Base-by-base conservation (phyloP, 352 stramenopile species). In the Phytophthora sp. region DNA sequence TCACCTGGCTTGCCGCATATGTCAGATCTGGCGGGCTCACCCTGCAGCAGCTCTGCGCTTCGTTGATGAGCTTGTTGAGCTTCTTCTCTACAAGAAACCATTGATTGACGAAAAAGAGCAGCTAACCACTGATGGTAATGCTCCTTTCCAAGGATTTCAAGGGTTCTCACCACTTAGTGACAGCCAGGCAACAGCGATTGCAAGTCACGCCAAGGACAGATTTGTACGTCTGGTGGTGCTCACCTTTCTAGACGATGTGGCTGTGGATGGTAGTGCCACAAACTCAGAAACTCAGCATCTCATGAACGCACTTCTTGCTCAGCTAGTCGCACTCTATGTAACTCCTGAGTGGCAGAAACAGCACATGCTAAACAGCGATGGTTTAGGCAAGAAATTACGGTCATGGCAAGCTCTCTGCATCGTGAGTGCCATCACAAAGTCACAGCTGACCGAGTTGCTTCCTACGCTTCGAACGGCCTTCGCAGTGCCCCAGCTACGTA, bases 301-400 rank as follows among this genome's bases (percentile, higher is more conserved):
- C 4, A 66, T 88, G 54, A 42, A 80, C 23, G 37, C 49, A 2
- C 46, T 91, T 4, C 48, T 88, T n/a, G 24, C 54, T 23, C 54
- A 35, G 15, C 54, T 92, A 15, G 38, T 95, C 9, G 48, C 62
- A 38, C 71, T 85, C n/a, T 86, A 91, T 21, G 62, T 79, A 37
- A 78, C 63, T 5, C 73, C 77, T 3, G 87, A 93, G 18, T 86
- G 72, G 72, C 61, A 79, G n/a, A 90, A 86, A 70, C 84, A 88
- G 54, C 83, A 93, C 53, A 95, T 95, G 87, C 64, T 94, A 31
- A 89, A 94, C 69, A 93, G 83, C 49, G 81, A 93, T 37, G 82
- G 78, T 15, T 95, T 94, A 66, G 87, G 87, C 7, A 72, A 79
- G 45, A 84, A 93, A 23, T 41, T 95, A 21, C 83, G 87, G 17